Percentiles rank a stretch among this genome's conserved stretches.
phyloP scores from a whole-genome alignment of 179 eudicot species.

The Nepenthes alata region DNA sequence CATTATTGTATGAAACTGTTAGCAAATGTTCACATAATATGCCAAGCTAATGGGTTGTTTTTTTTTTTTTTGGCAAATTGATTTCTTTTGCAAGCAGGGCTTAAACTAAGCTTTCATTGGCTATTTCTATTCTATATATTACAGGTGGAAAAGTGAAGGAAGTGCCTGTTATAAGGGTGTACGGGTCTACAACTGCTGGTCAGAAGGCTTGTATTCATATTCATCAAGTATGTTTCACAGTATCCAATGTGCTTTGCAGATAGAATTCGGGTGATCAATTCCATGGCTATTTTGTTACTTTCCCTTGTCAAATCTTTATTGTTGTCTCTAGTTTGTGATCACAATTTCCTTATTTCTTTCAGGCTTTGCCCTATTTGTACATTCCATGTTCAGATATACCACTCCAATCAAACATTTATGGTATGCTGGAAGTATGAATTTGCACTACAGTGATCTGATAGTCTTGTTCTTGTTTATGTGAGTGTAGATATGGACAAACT shows the following conservation, averaged over 20 bases:
- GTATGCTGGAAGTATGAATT: constrained; percentile 17
- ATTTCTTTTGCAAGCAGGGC: neutral
- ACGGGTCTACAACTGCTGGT: constrained; percentile 80
- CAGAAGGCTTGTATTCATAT: constrained; percentile 88
- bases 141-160: constrained; percentile 81
- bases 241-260: neutral
- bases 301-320: neutral
- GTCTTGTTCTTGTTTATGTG: no score
- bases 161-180: constrained; percentile 86
- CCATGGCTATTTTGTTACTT: neutral
- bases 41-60: no score
- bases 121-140: neutral
- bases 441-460: no score
- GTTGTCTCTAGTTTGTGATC: neutral
- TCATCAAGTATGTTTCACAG: constrained; percentile 49
- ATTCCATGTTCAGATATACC: constrained; percentile 62
- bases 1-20: no score
- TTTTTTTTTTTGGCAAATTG: neutral
- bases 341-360: constrained; percentile 6
- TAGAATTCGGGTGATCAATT: neutral
- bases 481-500: no score
- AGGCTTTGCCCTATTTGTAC: constrained; percentile 92
- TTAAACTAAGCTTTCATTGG: neutral
- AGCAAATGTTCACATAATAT: no score
- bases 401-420: constrained; percentile 36